phyloP scores from a whole-genome alignment of 78 protist species.

The Anaeramoeba flamelloides region DNA sequence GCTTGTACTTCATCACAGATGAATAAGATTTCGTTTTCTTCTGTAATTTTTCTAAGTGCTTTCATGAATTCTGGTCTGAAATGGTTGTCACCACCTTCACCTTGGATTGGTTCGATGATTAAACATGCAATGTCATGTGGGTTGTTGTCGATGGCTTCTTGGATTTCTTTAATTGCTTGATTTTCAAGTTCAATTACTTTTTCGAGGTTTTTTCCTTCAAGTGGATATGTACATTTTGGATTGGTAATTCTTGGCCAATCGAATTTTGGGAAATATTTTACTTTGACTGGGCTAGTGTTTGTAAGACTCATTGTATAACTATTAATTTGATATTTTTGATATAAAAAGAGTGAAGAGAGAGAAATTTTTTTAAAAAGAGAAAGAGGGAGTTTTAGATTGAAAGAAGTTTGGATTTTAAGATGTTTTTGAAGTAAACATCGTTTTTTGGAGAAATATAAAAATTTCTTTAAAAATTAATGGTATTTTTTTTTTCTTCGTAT shows the following conservation, averaged over 20 bases:
- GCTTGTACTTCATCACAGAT: neutral
- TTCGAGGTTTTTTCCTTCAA: neutral
- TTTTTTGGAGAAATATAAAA: too few relatives aligned
- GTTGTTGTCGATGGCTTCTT: neutral
- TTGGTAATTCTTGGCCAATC: neutral
- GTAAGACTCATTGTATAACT: too few relatives aligned
- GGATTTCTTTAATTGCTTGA: neutral
- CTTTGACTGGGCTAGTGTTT: neutral
- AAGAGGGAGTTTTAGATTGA: too few relatives aligned
- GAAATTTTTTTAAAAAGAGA: too few relatives aligned
- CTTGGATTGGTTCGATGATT: neutral
- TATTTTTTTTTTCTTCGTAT: too few relatives aligned
- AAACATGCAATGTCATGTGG: neutral
- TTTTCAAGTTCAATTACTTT: neutral
- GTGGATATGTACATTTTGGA: neutral
- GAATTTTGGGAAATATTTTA: neutral
- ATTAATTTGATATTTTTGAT: too few relatives aligned
- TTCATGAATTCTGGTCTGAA: neutral
- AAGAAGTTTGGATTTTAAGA: too few relatives aligned
- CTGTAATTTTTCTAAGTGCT: neutral
- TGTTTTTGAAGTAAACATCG: too few relatives aligned
- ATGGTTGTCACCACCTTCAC: neutral
- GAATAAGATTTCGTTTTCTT: neutral
- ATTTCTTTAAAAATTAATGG: too few relatives aligned
- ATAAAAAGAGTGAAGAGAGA: too few relatives aligned